Evolutionary conservation across 352 stramenopile genomes (phyloP), one percentile per base, ranked within the genome.

Genomic region (Globisporangium middletonii): DNA sequence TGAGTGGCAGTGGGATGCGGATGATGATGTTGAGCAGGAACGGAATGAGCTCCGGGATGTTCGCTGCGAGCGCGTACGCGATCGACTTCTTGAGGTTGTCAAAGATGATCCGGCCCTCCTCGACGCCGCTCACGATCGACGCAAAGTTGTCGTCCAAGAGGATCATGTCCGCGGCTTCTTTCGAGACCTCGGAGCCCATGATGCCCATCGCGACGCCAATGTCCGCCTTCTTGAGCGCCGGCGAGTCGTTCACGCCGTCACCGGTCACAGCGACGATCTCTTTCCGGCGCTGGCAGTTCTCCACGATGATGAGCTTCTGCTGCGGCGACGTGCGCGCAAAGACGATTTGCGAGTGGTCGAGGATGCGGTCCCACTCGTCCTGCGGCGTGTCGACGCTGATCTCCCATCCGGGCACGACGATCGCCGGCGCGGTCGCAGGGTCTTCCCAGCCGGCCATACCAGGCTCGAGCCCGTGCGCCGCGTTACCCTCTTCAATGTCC

Each of bases 121-220:
- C 83, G 7, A 99, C 91, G 59, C 93, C 97, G 37, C 67, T 77
- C 50, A 99, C 92, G 62, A 99, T 98, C 11, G 92, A 98, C 6
- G 91, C 90, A 72, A 99, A 99, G 79, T 99, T 98, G 73, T 99
- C 95, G 81, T 99, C 85, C 35, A 97, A 62, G 19, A 98, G 65
- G 66, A 98, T 96, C 88, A 98, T 97, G 59, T 99, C 89, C 30
- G 95, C 92, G 15, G 92, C 91, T 61, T 97, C 83, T 62, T 97
- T 97, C 42, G 95, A 95, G 18, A 99, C 97, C 50, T 97, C 94
- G 44, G 95, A 98, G 60, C 96, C 97, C 73, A 93, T 96, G 65
- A 97, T 98, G 53, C 95, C 97, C 97, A 99, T 99, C 2, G 97
- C 95, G 59, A 99, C 94, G 72, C 97, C 97, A 69, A 99, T 98